Evolutionary conservation across 345 rosid species (phyloP), one percentile per base, ranked within the genome.

Genomic region (Trapa incisa): DNA sequence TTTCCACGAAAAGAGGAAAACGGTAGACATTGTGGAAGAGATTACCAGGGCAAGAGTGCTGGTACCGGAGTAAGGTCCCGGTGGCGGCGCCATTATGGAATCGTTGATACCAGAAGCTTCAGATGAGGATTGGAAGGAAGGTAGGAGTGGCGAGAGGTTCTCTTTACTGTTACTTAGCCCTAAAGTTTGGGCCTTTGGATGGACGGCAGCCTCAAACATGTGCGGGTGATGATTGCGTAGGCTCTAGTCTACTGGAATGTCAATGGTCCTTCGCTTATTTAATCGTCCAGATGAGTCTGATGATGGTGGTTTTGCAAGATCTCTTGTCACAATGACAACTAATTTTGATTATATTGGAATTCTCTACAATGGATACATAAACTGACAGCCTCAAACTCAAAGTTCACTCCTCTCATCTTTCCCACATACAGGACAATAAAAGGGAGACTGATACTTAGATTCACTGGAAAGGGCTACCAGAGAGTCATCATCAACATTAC

Each of bases 31-130:
- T 7, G 48, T 7, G 2, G 33, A 32, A 10, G 9, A 11, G 3
- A 68, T 43, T 45, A 86, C 92, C 80, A 89, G 80, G 37, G 96
- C 89, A 45, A 89, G 83, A 38, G 94, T 83, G 85, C 96, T 85
- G 71, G 75, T 72, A 68, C 96, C 94, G 80, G 96, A 87, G 80
- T 85, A 85, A 54, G 81, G 96, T 54, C 91, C 93, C 39, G 91
- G 89, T 65, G 87, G 90, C 64, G 82, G 83, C 61, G 85, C 75
- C 88, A 83, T 41, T 83, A 37, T 9, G 60, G n/a, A 33, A 16
- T 54, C 45, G 39, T 17, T 8, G 69, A 37, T 45, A 22, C 37
- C 53, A 15, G 63, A 58, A 58, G 13, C 63, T 58, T 58, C 63
- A 33, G 38, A 32, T 58, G 37, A 32, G 37, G 11, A 10, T n/a